Evolutionary conservation across 345 rosid species (phyloP), one percentile per base, ranked within the genome.

Genomic region (Euphorbia tirucalli): DNA sequence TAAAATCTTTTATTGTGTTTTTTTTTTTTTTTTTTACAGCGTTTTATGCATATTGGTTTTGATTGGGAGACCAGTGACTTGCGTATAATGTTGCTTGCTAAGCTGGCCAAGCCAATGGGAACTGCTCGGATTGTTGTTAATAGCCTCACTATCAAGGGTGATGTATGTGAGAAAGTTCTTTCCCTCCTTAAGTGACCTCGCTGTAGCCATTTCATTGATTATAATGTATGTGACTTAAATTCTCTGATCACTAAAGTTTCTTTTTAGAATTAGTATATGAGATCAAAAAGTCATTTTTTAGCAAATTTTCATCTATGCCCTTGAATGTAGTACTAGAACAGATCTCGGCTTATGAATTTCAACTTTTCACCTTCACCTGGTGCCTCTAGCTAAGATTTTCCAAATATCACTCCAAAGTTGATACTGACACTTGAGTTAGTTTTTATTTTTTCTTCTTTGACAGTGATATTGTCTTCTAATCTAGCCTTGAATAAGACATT

Each of bases 111-210:
- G 83, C 96, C 97, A 25, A 81, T 82, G 61, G 93, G 99, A 60
- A 89, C 93, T 71, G 99, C 97, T 74, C 76, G 92, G 75, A 92
- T 95, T 68, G 86, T 95, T 70, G 82, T 92, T 74, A 90, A 95
- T 82, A 90, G 96, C 83, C 96, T 95, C 71, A 91, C 86, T 78
- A 85, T 95, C 76, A 92, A 90, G 86, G 99, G 99, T 24, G 97
- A 95, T 79, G 99, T 95, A 88, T 50, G 97, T 81, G 28, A 59
- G 67, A 31, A 49, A 14, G 44, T 66, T 52, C 55, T 43, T 30
- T 61, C 22, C 22, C 28, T 52, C 37, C n/a, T 31, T 41, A 5
- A 43, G 61, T 44, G 43, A 43, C 37, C 25, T 22, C 5, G 21
- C 18, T 60, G 11, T 39, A 21, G 11, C 48, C 31, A 64, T 64